Evolutionary conservation across 495 filamentous ascomycete species (phyloP), one percentile per base, ranked within the genome.

Genomic region (Letharia columbiana): DNA sequence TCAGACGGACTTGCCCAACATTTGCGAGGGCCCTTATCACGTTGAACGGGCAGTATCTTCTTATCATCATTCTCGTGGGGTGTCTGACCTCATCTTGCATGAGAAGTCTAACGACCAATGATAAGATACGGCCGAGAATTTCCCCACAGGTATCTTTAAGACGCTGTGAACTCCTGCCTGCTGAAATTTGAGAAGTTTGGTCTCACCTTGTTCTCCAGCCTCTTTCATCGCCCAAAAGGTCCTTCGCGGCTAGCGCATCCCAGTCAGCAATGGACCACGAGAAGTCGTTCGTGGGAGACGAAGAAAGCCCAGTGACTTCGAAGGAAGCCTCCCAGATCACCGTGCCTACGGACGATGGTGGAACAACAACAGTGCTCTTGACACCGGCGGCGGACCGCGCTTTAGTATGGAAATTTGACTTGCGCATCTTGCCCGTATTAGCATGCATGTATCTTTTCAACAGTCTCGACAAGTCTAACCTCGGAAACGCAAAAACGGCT

Each of bases 401-500:
- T n/a, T 76, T 88, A 35, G 86, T 84, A 66, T 82, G 83, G 68
- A 84, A 83, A 61, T 88, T 88, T 62, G 86, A 89, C 69, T 70
- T 84, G 60, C 81, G 84, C 39, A 72, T 89, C 52, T 73, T 89
- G 15, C 86, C 86, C 0, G 80, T 87, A 6, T 69, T 89, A 56
- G 86, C 86, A 37, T 52, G 85, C 2, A 89, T 89, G 86, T 86
- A 87, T 69, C 75, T 86, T 41, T 86, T 86, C 75, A 87, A 86
- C 71, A 78, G 78, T 28, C 77, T 89, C n/a, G 86, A 88, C 71
- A 88, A 88, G 67, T 83, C 82, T 13, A 89, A 89, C 67, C 69
- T 89, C 41, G 82, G 85, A 62, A 91, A 91, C 71, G 88, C 88
- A 17, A 83, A 91, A 73, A 90, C 88, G 0, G 85, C 80, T 67